Conservation (phyloP, 192 early-diverging fungal species). For the Spinellus fusiger region DNA sequence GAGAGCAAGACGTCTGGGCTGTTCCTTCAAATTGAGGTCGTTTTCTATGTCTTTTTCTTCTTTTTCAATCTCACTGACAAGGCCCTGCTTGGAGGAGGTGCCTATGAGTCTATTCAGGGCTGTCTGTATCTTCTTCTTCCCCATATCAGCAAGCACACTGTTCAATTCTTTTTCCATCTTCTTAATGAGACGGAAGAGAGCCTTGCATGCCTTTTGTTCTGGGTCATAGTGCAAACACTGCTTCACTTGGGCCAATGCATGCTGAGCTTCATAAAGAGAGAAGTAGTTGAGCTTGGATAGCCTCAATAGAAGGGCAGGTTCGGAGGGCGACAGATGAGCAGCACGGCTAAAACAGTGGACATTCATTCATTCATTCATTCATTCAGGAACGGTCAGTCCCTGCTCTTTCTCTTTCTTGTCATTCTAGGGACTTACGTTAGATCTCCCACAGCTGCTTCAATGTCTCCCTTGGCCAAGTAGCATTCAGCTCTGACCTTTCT, state of each 20-base stretch:
- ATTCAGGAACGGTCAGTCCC: too few species aligned
- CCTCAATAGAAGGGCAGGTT: constrained; percentile 51
- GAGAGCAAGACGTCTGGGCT: constrained; percentile 28
- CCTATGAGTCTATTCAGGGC: constrained; percentile 56
- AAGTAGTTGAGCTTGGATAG: constrained; percentile 71
- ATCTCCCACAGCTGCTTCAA: constrained; percentile 85
- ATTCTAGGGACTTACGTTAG: constrained; percentile 51
- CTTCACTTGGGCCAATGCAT: constrained; percentile 65
- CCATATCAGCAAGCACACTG: constrained; percentile 49
- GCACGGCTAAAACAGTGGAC: constrained; percentile 43
- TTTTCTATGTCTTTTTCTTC: constrained; percentile 6
- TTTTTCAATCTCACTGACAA: constrained; percentile 31
- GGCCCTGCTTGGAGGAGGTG: constrained; percentile 18
- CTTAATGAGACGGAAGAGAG: constrained; percentile 63
- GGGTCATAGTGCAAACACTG: constrained; percentile 88
- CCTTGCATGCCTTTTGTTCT: constrained; percentile 87
- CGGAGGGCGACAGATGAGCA: constrained; percentile 65
- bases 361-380: too few species aligned
- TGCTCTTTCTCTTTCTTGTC: too few species aligned
- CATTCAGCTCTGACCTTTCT: constrained; percentile 67
- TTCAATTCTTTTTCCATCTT: constrained; percentile 66
- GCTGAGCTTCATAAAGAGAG: constrained; percentile 61
- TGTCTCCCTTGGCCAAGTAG: constrained; percentile 63
- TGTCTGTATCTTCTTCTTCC: constrained; percentile 51
- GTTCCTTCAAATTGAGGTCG: constrained; percentile 21